A percentile compares a stretch with the other conserved stretches of the same genome.
Evolutionary conservation across 257 asterid genomes (phyloP).

Genomic region (Echium plantagineum): DNA sequence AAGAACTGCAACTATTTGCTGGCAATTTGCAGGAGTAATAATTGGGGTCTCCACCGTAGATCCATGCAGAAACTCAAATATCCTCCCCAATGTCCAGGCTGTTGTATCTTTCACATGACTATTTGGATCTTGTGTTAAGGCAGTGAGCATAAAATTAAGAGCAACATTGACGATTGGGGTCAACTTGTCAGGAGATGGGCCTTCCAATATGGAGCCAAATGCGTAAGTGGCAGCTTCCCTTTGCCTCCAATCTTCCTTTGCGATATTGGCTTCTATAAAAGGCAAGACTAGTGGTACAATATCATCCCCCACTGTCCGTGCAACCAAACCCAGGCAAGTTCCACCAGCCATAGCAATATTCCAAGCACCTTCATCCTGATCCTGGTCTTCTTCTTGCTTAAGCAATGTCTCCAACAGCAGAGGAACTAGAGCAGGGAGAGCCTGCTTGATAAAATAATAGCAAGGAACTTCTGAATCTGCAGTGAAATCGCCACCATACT

Average conservation of each 20-base stretch:
- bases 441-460: constrained; percentile 51
- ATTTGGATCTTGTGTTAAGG: constrained; percentile 42
- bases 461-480: constrained; percentile 58
- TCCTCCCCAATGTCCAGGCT: constrained; percentile 52
- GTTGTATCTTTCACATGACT: constrained; percentile 57
- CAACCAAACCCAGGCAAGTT: constrained; percentile 59
- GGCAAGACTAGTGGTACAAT: constrained; percentile 51
- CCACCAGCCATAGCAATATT: constrained; percentile 68
- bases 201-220: constrained; percentile 54
- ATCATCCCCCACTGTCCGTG: constrained; percentile 52
- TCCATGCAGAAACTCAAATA: constrained; percentile 53
- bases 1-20: constrained; percentile 20
- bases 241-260: constrained; percentile 56
- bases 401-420: constrained; percentile 48
- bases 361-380: constrained; percentile 64
- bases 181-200: constrained; percentile 45
- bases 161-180: constrained; percentile 44
- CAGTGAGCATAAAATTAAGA: constrained; percentile 45
- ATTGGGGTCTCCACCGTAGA: constrained; percentile 20
- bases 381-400: constrained; percentile 63
- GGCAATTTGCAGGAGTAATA: constrained; percentile 19
- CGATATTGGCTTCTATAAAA: constrained; percentile 40
- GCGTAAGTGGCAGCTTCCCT: constrained; percentile 63
- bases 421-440: constrained; percentile 56
- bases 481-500: constrained; percentile 40